Evolutionary conservation across 768 basidiomycete species (phyloP).

Genomic region (Termitomyces sp.): DNA sequence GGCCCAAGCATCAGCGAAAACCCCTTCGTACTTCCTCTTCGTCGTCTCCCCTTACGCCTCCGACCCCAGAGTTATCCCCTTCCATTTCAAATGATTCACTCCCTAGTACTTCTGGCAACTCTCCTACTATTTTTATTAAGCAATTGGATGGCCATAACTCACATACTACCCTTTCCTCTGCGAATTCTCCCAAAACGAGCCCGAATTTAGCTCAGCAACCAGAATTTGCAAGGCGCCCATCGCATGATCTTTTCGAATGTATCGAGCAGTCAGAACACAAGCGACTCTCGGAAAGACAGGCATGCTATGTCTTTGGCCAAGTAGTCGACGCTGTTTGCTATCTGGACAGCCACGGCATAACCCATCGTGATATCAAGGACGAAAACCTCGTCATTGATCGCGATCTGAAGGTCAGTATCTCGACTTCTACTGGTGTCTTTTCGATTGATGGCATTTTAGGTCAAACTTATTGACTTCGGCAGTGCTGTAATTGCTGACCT

Average conservation of each 20-base stretch:
- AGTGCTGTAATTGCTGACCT: slow-evolving; percentile 77
- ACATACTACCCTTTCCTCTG: neutral
- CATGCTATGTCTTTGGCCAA: slow-evolving; percentile 81
- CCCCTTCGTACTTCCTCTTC: slow-evolving; percentile 16
- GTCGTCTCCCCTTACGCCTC: slow-evolving; percentile 22
- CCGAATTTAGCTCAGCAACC: slow-evolving; percentile 23
- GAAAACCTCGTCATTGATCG: slow-evolving; percentile 85
- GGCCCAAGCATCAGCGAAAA: slow-evolving; percentile 47
- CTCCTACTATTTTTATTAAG: slow-evolving; percentile 17
- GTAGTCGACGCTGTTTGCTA: slow-evolving; percentile 83
- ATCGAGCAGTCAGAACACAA: slow-evolving; percentile 84
- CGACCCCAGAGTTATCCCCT: slow-evolving; percentile 54
- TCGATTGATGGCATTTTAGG: slow-evolving; percentile 31
- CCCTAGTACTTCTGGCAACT: slow-evolving; percentile 37
- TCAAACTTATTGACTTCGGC: slow-evolving; percentile 96
- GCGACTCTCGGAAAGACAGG: slow-evolving; percentile 70
- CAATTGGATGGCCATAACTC: slow-evolving; percentile 3
- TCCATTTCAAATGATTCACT: slow-evolving; percentile 45
- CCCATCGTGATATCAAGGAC: slow-evolving; percentile 96
- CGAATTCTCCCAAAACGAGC: slow-evolving; percentile 12
- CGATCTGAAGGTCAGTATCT: slow-evolving; percentile 52
- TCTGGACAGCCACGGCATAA: slow-evolving; percentile 76
- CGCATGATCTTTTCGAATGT: slow-evolving; percentile 92
- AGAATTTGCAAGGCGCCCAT: slow-evolving; percentile 62
- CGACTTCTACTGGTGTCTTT: neutral